Evolutionary conservation across 768 basidiomycete species (phyloP).

Genomic region (Amanita rubescens): DNA sequence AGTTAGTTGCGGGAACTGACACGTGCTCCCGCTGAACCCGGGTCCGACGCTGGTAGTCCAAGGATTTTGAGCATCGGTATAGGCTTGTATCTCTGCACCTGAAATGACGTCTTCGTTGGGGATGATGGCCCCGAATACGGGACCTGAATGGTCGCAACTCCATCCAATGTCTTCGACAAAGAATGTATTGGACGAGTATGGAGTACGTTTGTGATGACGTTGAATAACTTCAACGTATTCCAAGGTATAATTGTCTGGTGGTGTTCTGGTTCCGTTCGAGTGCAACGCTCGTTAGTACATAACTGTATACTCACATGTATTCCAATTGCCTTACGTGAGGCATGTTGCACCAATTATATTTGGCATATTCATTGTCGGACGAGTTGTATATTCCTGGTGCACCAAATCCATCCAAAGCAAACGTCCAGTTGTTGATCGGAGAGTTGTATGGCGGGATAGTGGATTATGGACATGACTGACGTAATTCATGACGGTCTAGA

Average conservation of each 20-base stretch:
- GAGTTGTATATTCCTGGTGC: conserved; percentile 41
- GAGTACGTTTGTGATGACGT: conserved; percentile 46
- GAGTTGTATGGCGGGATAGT: conserved; percentile 34
- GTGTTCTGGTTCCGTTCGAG: conserved; percentile 20
- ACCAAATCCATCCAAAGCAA: conserved; percentile 32
- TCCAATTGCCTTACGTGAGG: conserved; percentile 39
- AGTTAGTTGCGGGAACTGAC: conserved; percentile 45
- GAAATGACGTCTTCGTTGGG: conserved; percentile 18
- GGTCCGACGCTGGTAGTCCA: conserved; percentile 34
- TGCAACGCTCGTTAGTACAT: neutral
- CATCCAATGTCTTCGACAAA: conserved; percentile 40
- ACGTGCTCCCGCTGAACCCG: conserved; percentile 39
- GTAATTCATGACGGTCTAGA: too few species aligned
- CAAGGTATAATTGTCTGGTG: conserved; percentile 27
- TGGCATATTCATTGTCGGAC: conserved; percentile 33
- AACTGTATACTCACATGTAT: conserved; percentile 30
- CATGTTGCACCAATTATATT: conserved; percentile 51
- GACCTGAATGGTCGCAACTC: conserved; percentile 36
- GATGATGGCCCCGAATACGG: conserved; percentile 24
- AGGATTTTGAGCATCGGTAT: conserved; percentile 30
- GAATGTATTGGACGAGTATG: conserved; percentile 43
- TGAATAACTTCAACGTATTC: conserved; percentile 47
- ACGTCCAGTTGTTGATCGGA: conserved; percentile 38
- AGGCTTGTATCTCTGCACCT: conserved; percentile 34
- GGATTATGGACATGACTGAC: too few species aligned